Base-by-base conservation (phyloP, 2,329 filamentous ascomycete species). In the Tolypocladium nubicola region DNA sequence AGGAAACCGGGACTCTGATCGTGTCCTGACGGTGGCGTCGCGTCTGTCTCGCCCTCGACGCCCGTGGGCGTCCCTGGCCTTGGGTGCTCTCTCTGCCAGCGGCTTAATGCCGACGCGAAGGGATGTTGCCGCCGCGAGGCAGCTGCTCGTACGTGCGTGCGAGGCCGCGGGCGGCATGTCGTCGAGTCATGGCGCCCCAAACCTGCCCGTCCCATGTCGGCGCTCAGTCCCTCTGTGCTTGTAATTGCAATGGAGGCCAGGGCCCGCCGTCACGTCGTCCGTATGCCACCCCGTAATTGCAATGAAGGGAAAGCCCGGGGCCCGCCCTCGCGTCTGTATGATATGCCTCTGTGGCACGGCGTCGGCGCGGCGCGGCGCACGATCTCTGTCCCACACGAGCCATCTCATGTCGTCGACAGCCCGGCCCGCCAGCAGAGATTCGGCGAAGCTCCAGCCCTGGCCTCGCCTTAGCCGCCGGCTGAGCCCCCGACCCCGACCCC, bases 321-420 rank as follows among this genome's bases (percentile, higher is more conserved):
- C 23, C 35, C 9, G 10, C 11, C 35, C 1, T 14, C 37, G 9
- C 30, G 47, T 30, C 30, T 35, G 30, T 30, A 35, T 50, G 45
- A 50, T 50, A 13, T 50, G 47, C 26, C 47, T 50, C n/a, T 39
- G 52, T 38, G 23, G 38, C 50, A 38, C 50, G 13, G 41, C 41
- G 41, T 23, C 43, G 43, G 50, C 50, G 30, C 30, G 30, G 30
- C 30, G 30, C 35, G 55, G 55, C 47, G 52, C 50, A 49, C 50
- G 50, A 53, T 57, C 52, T 57, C 56, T 57, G 56, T 57, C 56
- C 56, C 38, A 57, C 56, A 33, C 56, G 56, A 57, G 56, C 40
- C 56, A 43, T 57, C 56, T 53, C 56, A 49, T 53, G 11, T 45
- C 49, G 30, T 23, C 49, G 37, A 26, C 47, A 13, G 30, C 30